A percentile compares a stretch with the other conserved stretches of the same genome.
These are phyloP conservation scores for Centrapalus pauciflorus DNA, from an alignment of 129 eudicot species.

Conservation along the genomic window DNA sequence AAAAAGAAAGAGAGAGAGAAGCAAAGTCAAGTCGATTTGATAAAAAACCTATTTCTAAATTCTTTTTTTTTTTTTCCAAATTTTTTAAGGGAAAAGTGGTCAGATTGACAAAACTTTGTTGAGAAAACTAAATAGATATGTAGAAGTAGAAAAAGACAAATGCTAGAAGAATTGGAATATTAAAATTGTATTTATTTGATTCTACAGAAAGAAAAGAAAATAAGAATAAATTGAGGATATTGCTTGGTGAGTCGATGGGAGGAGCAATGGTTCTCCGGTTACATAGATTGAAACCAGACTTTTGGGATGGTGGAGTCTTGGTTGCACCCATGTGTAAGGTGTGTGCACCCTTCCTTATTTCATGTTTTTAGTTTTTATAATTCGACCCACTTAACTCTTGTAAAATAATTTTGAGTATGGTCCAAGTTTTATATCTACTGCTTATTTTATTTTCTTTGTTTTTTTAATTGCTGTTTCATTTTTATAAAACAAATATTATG, in stretches of 20 bases:
- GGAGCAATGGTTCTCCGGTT: constrained; percentile 82
- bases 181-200: background rate
- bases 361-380: background rate
- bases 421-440: background rate
- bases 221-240: constrained; percentile 48
- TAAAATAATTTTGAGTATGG: background rate
- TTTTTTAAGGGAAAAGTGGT: too few species aligned
- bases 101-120: too few species aligned
- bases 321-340: constrained; percentile 99
- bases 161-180: background rate
- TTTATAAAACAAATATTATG: background rate
- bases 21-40: too few species aligned
- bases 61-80: too few species aligned
- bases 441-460: background rate
- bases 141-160: background rate
- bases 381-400: too few species aligned
- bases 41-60: too few species aligned
- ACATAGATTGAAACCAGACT: constrained; percentile 65
- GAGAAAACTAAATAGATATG: too few species aligned
- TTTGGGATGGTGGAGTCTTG: constrained; percentile 90
- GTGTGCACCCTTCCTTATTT: constrained; percentile 2
- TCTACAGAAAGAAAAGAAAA: constrained; percentile 55
- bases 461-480: background rate
- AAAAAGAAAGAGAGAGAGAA: too few species aligned
- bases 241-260: constrained; percentile 98